These are phyloP conservation scores for Phytophthora hibernalis DNA, from an alignment of 352 stramenopile genomes.

Conservation along the genomic window DNA sequence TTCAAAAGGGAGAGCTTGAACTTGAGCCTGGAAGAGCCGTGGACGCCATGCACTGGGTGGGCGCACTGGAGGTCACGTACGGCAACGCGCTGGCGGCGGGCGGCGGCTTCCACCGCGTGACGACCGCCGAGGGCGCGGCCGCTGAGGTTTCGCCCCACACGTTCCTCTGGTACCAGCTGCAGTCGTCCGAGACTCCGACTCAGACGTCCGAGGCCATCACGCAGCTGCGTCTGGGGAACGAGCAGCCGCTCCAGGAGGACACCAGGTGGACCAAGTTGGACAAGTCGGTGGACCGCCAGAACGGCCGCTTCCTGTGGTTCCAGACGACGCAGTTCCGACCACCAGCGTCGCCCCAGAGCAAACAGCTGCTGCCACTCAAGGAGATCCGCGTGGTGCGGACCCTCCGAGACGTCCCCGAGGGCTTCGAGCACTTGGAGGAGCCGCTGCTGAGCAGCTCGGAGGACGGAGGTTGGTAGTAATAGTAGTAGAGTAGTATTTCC, in stretches of 20 bases:
- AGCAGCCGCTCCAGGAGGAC: conserved; percentile 26
- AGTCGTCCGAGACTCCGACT: conserved; percentile 20
- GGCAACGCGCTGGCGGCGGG: conserved; percentile 83
- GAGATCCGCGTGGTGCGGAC: conserved; percentile 82
- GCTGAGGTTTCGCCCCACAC: conserved; percentile 84
- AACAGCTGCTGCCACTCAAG: conserved; percentile 64
- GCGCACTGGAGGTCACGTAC: conserved; percentile 85
- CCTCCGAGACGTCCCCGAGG: conserved; percentile 70
- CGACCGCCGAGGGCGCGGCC: conserved; percentile 70
- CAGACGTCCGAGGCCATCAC: conserved; percentile 45
- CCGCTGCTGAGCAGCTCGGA: conserved; percentile 52
- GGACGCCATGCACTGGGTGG: conserved; percentile 71
- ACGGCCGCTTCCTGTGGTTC: conserved; percentile 75
- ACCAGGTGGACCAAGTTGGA: conserved; percentile 67
- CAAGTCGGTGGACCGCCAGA: conserved; percentile 74
- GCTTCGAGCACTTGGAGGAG: conserved; percentile 61
- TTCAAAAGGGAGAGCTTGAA: conserved; percentile 5
- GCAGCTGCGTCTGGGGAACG: conserved; percentile 56
- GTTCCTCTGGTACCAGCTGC: conserved; percentile 87
- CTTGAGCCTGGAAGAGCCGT: background rate
- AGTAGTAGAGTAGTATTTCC: background rate
- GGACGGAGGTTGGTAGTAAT: conserved; percentile 30
- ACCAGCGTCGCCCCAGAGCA: conserved; percentile 18
- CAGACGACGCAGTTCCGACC: conserved; percentile 40
- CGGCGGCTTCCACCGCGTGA: conserved; percentile 86